Conservation (phyloP, 495 filamentous ascomycete species). For the Penicillium cataractarum region DNA sequence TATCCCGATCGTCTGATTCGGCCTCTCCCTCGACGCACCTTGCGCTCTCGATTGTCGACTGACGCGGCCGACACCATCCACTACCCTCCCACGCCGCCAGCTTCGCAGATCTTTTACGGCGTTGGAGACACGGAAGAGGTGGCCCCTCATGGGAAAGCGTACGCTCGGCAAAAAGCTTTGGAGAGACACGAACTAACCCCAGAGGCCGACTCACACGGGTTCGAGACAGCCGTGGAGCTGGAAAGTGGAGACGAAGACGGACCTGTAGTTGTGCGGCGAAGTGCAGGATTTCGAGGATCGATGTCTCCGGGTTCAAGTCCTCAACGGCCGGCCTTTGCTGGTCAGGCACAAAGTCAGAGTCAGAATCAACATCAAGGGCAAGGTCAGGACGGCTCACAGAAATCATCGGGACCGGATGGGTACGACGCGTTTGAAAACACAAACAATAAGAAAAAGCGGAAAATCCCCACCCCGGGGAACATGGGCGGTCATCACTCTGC, state of each 20-base stretch:
- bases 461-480: slow-evolving; percentile 87
- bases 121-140: slow-evolving; percentile 51
- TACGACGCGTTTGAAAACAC: slow-evolving; percentile 98
- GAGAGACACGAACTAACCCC: slow-evolving; percentile 50
- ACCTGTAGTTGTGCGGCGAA: slow-evolving; percentile 49
- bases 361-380: background rate
- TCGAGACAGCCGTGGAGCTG: slow-evolving; percentile 45
- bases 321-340: slow-evolving; percentile 29
- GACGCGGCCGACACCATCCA: slow-evolving; percentile 81
- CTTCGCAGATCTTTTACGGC: slow-evolving; percentile 74
- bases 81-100: slow-evolving; percentile 73
- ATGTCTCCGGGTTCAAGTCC: slow-evolving; percentile 38
- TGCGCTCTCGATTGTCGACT: slow-evolving; percentile 81
- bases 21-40: slow-evolving; percentile 83
- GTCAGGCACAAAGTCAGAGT: background rate
- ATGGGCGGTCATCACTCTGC: slow-evolving; percentile 63
- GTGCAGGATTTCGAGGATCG: slow-evolving; percentile 47
- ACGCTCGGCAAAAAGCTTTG: slow-evolving; percentile 46
- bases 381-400: slow-evolving; percentile 35
- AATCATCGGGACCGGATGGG: slow-evolving; percentile 66
- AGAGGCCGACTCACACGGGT: slow-evolving; percentile 46
- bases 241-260: slow-evolving; percentile 53
- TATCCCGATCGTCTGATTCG: slow-evolving; percentile 91
- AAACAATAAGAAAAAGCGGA: slow-evolving; percentile 99
- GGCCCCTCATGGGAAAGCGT: slow-evolving; percentile 48